These are phyloP conservation scores for Gardenia jasminoides DNA, from an alignment of 257 asterid genomes.

Conservation along the genomic window DNA sequence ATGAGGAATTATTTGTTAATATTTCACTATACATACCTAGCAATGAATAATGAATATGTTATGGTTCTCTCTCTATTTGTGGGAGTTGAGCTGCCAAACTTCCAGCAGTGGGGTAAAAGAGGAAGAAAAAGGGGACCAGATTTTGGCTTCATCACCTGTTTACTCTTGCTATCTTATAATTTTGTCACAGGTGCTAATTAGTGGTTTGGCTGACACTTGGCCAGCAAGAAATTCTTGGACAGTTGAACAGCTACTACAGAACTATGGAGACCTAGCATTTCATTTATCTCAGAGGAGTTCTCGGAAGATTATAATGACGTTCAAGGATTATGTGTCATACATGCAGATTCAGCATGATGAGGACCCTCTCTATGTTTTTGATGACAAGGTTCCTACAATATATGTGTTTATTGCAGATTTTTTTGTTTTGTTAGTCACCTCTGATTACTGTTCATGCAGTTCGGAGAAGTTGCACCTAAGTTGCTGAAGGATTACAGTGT, in stretches of 20 bases:
- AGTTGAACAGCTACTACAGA: conserved; percentile 53
- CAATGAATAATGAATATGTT: neutral
- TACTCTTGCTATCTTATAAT: neutral
- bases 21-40: no score
- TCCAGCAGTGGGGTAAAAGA: neutral
- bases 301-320: conserved; percentile 64
- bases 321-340: conserved; percentile 78
- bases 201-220: conserved; percentile 87
- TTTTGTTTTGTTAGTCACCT: conserved; percentile 20
- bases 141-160: neutral
- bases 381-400: conserved; percentile 62
- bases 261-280: conserved; percentile 66
- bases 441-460: conserved; percentile 43
- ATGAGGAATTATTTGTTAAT: neutral
- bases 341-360: conserved; percentile 87
- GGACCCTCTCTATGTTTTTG: conserved; percentile 94
- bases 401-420: conserved; percentile 22
- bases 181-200: conserved; percentile 61
- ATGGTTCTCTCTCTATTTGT: neutral
- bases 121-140: neutral
- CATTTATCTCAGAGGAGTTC: conserved; percentile 84
- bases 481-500: conserved; percentile 74
- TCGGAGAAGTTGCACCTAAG: conserved; percentile 83
- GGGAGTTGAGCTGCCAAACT: neutral
- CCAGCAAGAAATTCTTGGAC: conserved; percentile 87